phyloP scores from a whole-genome alignment of 768 basidiomycete genomes.

The Boletus vinaceobasis region DNA sequence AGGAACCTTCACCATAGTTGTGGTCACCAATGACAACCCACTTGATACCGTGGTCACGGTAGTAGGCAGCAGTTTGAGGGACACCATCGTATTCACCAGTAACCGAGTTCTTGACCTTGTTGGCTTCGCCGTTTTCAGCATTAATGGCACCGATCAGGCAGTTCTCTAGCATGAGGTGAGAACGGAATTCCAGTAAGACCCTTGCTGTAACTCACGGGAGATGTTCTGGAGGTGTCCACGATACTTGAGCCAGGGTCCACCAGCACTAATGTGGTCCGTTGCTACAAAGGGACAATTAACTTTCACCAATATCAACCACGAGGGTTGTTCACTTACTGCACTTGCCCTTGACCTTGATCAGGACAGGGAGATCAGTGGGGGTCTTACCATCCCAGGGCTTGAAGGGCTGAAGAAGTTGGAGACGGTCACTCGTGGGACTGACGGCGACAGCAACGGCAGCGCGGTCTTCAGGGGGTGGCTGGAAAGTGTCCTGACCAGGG shows the following conservation, averaged over 20 bases:
- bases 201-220: slow-evolving; percentile 57
- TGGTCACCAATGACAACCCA: slow-evolving; percentile 97
- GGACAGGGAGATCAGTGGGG: slow-evolving; percentile 79
- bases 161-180: slow-evolving; percentile 58
- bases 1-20: slow-evolving; percentile 98
- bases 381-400: slow-evolving; percentile 91
- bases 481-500: slow-evolving; percentile 96
- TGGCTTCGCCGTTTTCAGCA: slow-evolving; percentile 91
- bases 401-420: slow-evolving; percentile 90
- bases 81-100: slow-evolving; percentile 86
- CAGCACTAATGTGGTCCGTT: slow-evolving; percentile 94
- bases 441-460: slow-evolving; percentile 83
- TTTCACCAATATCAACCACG: background rate
- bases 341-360: slow-evolving; percentile 99
- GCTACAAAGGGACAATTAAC: slow-evolving; percentile 36
- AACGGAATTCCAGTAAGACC: background rate
- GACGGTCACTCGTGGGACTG: slow-evolving; percentile 79
- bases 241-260: slow-evolving; percentile 99
- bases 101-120: slow-evolving; percentile 88
- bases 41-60: slow-evolving; percentile 86
- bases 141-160: slow-evolving; percentile 98
- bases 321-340: slow-evolving; percentile 66
- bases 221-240: slow-evolving; percentile 99
- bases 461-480: slow-evolving; percentile 86
- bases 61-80: slow-evolving; percentile 80